Evolutionary conservation across 805 yeast species (phyloP), one percentile per base, ranked within the genome.

Genomic region (Yarrowia sp.): DNA sequence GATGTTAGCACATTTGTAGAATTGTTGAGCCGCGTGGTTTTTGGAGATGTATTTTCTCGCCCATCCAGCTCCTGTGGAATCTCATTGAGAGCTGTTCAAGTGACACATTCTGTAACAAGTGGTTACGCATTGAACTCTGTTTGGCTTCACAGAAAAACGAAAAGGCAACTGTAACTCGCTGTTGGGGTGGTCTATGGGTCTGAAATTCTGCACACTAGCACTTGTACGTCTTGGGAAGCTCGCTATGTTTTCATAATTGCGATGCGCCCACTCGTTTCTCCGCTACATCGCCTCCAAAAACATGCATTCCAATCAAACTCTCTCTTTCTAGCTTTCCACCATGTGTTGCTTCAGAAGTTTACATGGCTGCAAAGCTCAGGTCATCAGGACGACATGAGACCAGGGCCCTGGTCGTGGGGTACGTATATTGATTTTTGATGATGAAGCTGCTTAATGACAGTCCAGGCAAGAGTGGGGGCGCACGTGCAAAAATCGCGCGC

Each of bases 311-410:
- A 44, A 29, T 44, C 49, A 44, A 44, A 44, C 51, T 44, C 25
- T 44, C 19, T 13, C 51, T 3, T 27, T 16, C n/a, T 19, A 18
- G 13, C 51, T 29, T 44, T 29, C 22, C 7, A 7, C 51, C 35
- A 12, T 44, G 35, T 29, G 35, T 44, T 44, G 51, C 51, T 44
- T 44, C 51, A 44, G 25, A 44, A 44, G 51, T 44, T 25, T 44
- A 44, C 51, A 44, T 44, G 24, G 51, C 51, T 29, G 22, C 35
- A 27, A 27, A 16, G 7, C 21, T 35, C 47, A 27, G 35, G 51
- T 44, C 51, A 44, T 44, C 51, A 12, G 51, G 51, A 18, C 25
- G 35, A 29, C 51, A 44, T 27, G 49, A 18, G 12, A 25, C 47
- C 21, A 39, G 44, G 44, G 44, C 44, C 29, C 44, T 39, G 29